Evolutionary conservation across 1,284 basidiomycete species (phyloP).

Genomic region (Ustanciosporium gigantosporum): DNA sequence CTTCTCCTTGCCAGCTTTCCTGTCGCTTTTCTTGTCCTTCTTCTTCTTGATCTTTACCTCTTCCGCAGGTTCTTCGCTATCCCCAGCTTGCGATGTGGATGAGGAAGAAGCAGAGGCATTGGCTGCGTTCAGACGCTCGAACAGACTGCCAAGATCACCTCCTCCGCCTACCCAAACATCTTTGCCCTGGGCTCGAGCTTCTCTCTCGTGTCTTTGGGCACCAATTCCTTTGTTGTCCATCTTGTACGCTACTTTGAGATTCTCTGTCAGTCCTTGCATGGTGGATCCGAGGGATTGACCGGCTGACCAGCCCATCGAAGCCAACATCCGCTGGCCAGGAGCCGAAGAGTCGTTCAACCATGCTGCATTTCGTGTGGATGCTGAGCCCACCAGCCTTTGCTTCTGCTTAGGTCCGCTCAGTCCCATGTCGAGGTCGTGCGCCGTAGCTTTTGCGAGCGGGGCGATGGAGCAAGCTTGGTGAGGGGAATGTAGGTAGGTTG

Average conservation of each 20-base stretch:
- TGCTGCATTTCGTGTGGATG: conserved; percentile 46
- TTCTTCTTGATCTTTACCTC: conserved; percentile 9
- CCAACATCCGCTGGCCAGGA: conserved; percentile 58
- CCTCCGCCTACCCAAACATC: conserved; percentile 57
- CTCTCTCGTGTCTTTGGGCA: conserved; percentile 52
- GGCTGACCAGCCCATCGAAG: conserved; percentile 58
- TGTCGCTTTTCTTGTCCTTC: conserved; percentile 16
- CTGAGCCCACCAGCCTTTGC: conserved; percentile 56
- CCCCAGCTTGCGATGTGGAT: conserved; percentile 8
- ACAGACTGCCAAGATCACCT: conserved; percentile 54
- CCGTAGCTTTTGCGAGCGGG: too few relatives aligned
- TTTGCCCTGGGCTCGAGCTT: conserved; percentile 47
- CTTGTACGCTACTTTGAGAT: conserved; percentile 55
- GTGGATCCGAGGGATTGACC: conserved; percentile 53
- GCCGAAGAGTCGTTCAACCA: conserved; percentile 55
- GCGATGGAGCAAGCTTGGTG: too few relatives aligned
- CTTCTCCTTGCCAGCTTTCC: conserved; percentile 10
- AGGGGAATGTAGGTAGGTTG: too few relatives aligned
- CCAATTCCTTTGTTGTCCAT: conserved; percentile 61
- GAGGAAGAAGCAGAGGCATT: conserved; percentile 27
- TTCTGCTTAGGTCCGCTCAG: conserved; percentile 54
- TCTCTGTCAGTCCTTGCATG: conserved; percentile 47
- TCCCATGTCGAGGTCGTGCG: too few relatives aligned
- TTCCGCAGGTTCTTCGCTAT: conserved; percentile 1
- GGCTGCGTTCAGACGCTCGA: conserved; percentile 58